Evolutionary conservation across 345 rosid genomes (phyloP), one percentile per base, ranked within the genome.

Genomic region (Eucalyptus regnans): DNA sequence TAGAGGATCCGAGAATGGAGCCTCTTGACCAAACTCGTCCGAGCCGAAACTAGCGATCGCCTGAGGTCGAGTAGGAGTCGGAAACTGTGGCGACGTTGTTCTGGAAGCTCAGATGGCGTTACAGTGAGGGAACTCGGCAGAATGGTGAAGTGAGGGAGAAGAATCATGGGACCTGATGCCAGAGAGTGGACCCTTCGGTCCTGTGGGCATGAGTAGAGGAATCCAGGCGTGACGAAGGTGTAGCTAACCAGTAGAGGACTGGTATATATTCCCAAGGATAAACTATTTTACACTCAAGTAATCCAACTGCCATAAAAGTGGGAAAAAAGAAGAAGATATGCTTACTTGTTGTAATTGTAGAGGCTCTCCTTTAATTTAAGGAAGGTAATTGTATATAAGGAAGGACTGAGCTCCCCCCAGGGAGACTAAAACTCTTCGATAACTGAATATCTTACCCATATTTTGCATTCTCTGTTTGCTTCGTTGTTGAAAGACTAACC

Each of bases 141-240:
- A 50, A 50, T 52, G 58, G 25, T 52, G 58, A 52, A 1, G 58
- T 52, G 58, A 18, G 25, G 58, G 25, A 7, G 25, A 52, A 7
- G 9, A 18, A 52, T 52, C 9, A 20, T 18, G 58, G 3, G 58
- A 54, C 62, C 62, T 22, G 27, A 56, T 56, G 29, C 62, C 13
- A 51, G 13, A 9, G 29, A 23, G 64, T 23, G 29, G 29, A n/a
- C 29, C 22, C 20, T 15, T 51, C 3, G 64, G 29, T 9, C 64
- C 37, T 10, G 6, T 58, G 0, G 64, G 13, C 29, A 0, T 5
- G 29, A 2, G 3, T 23, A 10, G 29, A 58, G 64, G 64, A 25
- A 58, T 58, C 13, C 29, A 9, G 6, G 29, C n/a, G n/a, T n/a
- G n/a, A n/a, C 29, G 62, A 5, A 5, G 62, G 62, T 23, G 62